Evolutionary conservation across 441 rosid genomes (phyloP).

Genomic region (Mallotus japonicus): DNA sequence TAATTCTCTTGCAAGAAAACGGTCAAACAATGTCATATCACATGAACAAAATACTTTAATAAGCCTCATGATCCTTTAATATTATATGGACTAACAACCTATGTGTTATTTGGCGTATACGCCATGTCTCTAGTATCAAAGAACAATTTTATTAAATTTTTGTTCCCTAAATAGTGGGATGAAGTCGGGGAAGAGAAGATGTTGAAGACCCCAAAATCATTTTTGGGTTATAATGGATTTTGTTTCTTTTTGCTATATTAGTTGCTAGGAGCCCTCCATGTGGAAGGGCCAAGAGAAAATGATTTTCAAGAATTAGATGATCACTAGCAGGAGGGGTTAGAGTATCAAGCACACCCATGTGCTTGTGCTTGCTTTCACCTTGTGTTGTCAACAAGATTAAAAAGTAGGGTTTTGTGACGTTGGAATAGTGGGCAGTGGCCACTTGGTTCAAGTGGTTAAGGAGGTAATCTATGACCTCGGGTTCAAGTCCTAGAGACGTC

Average conservation of each 20-base stretch:
- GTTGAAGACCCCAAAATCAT: neutral
- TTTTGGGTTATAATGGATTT: neutral
- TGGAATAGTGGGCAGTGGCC: slow-evolving; percentile 21
- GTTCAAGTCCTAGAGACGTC: too few relatives aligned
- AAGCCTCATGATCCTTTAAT: slow-evolving; percentile 1
- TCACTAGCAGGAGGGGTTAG: neutral
- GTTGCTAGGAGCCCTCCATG: neutral
- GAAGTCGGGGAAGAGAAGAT: neutral
- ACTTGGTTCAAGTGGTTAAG: too few relatives aligned
- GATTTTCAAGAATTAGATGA: neutral
- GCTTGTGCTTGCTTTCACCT: slow-evolving; percentile 7
- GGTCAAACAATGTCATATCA: neutral
- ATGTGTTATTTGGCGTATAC: slow-evolving; percentile 26
- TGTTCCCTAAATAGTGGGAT: slow-evolving; percentile 7
- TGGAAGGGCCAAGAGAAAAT: neutral
- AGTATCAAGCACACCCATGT: neutral
- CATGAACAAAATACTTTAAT: neutral
- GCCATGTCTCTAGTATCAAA: slow-evolving; percentile 23
- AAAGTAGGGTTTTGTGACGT: slow-evolving; percentile 8
- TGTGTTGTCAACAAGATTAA: neutral
- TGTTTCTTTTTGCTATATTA: neutral
- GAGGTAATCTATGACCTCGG: too few relatives aligned
- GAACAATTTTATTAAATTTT: slow-evolving; percentile 17
- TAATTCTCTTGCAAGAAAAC: neutral
- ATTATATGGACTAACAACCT: too few relatives aligned